Base-by-base conservation (phyloP, 495 filamentous ascomycete genomes). In the Trichodelitschia bisporula region DNA sequence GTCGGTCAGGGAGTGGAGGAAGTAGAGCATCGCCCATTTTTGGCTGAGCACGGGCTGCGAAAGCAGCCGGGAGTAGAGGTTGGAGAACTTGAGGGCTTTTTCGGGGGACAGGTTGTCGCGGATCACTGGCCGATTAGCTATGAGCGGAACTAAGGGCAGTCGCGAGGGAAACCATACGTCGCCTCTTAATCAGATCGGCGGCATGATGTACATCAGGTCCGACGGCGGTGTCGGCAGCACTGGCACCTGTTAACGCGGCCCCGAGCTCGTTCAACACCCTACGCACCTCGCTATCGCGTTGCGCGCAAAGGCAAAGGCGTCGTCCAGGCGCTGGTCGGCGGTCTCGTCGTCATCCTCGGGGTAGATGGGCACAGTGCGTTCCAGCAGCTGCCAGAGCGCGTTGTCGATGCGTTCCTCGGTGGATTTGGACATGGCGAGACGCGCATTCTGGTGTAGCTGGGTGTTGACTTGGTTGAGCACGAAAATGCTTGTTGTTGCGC, bases 11-110 rank as follows among this genome's bases (percentile, higher is more conserved):
- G 75, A 72, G 43, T 80, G 73, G 14, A 99, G 66, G 26, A 99
- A 62, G 45, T 84, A 80, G 4, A 99, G 58, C 38, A 93, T 90
- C 2, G 75, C 80, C 80, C 84, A 93, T 64, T 95, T 99, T 48
- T 91, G 74, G 40, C 70, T 72, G 18, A 99, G 58, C 2, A 95
- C 83, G 3, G 84, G 83, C 40, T 89, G 72, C 16, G 80, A 74
- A 13, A 92, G 57, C 15, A 99, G 64, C 23, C 75, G 63, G 21
- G 77, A 75, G 54, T 84, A 90, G 28, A 95, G 61, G 45, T 86
- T 79, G 11, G 76, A 72, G 51, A 93, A 92, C 15, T 69, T 62
- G 16, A 84, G 54, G n/a, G 79, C 79, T 45, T 83, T 77, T 37
- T 76, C 82, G 1, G 84, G 76, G 29, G 70, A 71, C 19, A 59